phyloP scores from a whole-genome alignment of 2,329 filamentous ascomycete species.

The Claviceps purpurea region DNA sequence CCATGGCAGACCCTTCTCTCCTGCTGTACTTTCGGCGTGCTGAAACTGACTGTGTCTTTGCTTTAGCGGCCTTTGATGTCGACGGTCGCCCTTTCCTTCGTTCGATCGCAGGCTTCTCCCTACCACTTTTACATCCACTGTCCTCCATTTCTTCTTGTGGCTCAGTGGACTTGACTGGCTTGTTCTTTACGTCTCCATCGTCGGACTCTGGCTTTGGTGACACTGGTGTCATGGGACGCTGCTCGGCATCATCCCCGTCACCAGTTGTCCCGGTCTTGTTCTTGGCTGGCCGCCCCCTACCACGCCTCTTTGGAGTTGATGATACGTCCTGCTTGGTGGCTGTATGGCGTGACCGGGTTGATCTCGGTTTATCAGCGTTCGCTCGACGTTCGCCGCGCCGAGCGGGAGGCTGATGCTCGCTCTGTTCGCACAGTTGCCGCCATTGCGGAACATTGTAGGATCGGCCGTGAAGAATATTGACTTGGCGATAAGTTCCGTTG shows the following conservation, averaged over 20 bases:
- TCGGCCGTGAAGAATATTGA: conserved; percentile 90
- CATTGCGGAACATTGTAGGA: conserved; percentile 96
- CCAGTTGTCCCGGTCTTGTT: conserved; percentile 24
- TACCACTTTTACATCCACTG: conserved; percentile 24
- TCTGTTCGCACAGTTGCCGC: conserved; percentile 85
- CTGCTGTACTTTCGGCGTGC: conserved; percentile 78
- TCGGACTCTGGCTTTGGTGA: conserved; percentile 33
- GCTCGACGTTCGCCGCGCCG: conserved; percentile 69
- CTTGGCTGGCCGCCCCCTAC: conserved; percentile 25
- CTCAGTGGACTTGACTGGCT: conserved; percentile 36
- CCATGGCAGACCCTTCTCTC: conserved; percentile 60
- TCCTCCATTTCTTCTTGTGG: conserved; percentile 25
- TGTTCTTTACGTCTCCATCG: conserved; percentile 16
- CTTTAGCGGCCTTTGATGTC: conserved; percentile 35
- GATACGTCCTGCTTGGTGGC: conserved; percentile 18
- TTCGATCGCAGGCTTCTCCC: conserved; percentile 25
- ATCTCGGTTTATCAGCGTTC: conserved; percentile 39
- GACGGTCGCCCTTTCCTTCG: conserved; percentile 32
- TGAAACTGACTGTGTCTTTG: conserved; percentile 62
- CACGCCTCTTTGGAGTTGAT: conserved; percentile 25
- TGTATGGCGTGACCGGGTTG: conserved; percentile 26
- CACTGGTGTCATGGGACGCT: conserved; percentile 45
- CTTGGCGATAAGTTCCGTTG: conserved; percentile 89
- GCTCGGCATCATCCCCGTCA: conserved; percentile 29
- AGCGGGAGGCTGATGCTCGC: conserved; percentile 89